phyloP scores from a whole-genome alignment of 305 asterid species.

The Fraxinus velutina region DNA sequence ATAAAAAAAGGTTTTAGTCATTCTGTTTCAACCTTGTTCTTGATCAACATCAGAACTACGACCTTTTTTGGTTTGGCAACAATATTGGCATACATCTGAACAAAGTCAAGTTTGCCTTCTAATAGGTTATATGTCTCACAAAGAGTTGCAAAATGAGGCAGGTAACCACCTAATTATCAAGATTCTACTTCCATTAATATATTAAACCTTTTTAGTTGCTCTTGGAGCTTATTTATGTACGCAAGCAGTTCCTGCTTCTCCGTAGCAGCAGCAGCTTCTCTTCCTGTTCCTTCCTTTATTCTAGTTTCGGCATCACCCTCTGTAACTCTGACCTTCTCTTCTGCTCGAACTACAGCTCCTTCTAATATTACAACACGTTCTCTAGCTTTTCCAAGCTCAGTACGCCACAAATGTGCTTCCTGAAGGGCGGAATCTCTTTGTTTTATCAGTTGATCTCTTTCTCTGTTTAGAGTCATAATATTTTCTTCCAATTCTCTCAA shows the following conservation, averaged over 20 bases:
- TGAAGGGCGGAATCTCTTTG: slow-evolving; percentile 73
- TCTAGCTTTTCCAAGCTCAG: slow-evolving; percentile 94
- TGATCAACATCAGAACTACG: neutral
- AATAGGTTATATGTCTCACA: neutral
- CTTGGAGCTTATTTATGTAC: slow-evolving; percentile 61
- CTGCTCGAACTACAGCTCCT: slow-evolving; percentile 93
- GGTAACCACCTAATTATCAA: neutral
- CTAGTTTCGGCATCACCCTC: slow-evolving; percentile 83
- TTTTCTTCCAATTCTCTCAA: slow-evolving; percentile 66
- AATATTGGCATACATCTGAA: neutral
- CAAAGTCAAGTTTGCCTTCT: neutral
- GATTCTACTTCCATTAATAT: slow-evolving; percentile 2
- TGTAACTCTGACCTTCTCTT: slow-evolving; percentile 78
- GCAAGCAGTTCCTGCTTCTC: slow-evolving; percentile 83
- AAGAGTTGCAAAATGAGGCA: neutral
- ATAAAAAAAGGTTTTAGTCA: neutral
- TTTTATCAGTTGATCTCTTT: slow-evolving; percentile 64
- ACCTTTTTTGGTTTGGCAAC: neutral
- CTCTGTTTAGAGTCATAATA: slow-evolving; percentile 50
- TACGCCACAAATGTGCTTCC: slow-evolving; percentile 97
- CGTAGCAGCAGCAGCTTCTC: slow-evolving; percentile 61
- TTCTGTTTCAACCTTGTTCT: neutral
- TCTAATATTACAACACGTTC: slow-evolving; percentile 87
- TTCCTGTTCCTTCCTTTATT: slow-evolving; percentile 68
- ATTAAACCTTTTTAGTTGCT: slow-evolving; percentile 72